A percentile compares a stretch with the other conserved stretches of the same genome.
phyloP scores from a whole-genome alignment of 225 moss, liverwort and hornwort genomes.

The Lunularia cruciata region DNA sequence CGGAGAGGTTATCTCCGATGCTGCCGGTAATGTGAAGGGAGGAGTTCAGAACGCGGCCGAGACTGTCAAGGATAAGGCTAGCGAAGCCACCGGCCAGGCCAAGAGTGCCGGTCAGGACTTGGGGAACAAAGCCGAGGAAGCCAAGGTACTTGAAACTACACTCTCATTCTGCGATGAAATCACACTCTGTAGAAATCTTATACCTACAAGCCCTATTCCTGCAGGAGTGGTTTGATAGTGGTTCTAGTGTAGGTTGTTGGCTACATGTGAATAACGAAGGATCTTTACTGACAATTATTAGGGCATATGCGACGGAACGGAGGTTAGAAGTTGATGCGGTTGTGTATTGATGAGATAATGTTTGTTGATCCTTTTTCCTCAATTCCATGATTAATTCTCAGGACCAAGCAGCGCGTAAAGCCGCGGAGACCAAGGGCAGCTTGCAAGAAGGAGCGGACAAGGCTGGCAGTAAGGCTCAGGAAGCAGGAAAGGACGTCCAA shows the following conservation, averaged over 20 bases:
- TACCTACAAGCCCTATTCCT: no score
- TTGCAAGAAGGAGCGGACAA: background rate
- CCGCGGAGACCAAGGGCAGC: slow-evolving; percentile 1
- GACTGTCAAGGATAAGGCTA: background rate
- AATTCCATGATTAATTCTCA: background rate
- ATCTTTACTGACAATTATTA: no score
- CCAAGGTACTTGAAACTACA: background rate
- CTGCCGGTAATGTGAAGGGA: slow-evolving; percentile 1
- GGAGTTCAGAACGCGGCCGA: background rate
- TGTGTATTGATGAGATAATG: no score
- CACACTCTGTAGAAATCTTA: no score
- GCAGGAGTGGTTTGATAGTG: no score
- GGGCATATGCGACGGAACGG: no score
- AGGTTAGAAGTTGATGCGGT: background rate
- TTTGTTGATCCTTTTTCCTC: no score
- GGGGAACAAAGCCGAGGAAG: background rate
- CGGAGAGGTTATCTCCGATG: slow-evolving; percentile 4
- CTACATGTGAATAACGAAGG: no score
- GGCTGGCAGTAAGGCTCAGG: background rate
- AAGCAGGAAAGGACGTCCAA: background rate
- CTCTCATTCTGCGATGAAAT: no score
- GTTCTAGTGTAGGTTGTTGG: no score
- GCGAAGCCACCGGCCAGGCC: background rate
- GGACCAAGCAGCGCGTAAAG: slow-evolving; percentile 6
- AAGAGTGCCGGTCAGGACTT: slow-evolving; percentile 13